Percentiles rank a stretch among this genome's conserved stretches.
Evolutionary conservation across 2,329 filamentous ascomycete species (phyloP).

Genomic region (Epichloe festucae): DNA sequence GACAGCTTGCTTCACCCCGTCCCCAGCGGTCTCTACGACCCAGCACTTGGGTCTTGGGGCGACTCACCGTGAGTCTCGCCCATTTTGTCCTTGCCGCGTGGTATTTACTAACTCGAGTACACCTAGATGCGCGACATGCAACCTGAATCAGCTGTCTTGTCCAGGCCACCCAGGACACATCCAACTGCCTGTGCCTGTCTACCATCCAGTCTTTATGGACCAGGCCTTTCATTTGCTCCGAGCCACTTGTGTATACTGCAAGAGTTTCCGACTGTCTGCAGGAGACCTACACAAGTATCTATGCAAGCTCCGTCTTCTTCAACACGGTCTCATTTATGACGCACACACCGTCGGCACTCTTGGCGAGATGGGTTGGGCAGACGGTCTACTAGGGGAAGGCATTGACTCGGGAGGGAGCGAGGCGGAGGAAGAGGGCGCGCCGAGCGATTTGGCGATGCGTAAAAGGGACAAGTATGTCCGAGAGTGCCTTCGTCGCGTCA

Average conservation of each 20-base stretch:
- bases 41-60: conserved; percentile 79
- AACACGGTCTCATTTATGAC: conserved; percentile 68
- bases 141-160: conserved; percentile 67
- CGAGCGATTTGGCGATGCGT: conserved; percentile 38
- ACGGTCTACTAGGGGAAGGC: conserved; percentile 20
- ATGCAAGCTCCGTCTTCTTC: conserved; percentile 76
- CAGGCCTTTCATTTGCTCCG: conserved; percentile 76
- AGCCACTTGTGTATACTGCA: conserved; percentile 83
- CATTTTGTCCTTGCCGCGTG: not conserved
- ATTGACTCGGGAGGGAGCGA: conserved; percentile 38
- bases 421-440: conserved; percentile 49
- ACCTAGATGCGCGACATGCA: conserved; percentile 78
- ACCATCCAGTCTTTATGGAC: conserved; percentile 94
- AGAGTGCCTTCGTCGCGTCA: conserved; percentile 51
- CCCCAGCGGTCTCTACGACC: conserved; percentile 83
- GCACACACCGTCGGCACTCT: conserved; percentile 43
- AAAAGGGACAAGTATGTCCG: conserved; percentile 57
- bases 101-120: not conserved
- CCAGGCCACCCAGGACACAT: conserved; percentile 93
- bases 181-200: conserved; percentile 82
- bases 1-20: conserved; percentile 82
- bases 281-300: conserved; percentile 64
- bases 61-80: conserved; percentile 53
- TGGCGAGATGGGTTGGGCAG: conserved; percentile 27
- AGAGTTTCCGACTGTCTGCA: conserved; percentile 67